A percentile compares a stretch with the other conserved stretches of the same genome.
Evolutionary conservation across 345 rosid species (phyloP).

Genomic region (Eucalyptus sp.): DNA sequence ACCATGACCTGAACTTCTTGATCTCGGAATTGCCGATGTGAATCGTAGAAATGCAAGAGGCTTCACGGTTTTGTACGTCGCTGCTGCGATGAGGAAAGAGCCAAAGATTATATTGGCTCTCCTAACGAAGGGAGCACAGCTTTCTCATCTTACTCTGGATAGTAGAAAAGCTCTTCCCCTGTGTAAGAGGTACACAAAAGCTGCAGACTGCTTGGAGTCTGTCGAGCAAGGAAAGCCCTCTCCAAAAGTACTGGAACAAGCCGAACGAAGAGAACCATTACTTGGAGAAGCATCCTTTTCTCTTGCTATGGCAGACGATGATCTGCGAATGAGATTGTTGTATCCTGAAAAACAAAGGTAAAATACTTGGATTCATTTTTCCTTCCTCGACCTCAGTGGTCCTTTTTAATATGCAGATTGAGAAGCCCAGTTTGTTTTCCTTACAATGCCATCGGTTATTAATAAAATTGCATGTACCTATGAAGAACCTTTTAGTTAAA

Average conservation of each 20-base stretch:
- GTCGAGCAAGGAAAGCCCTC: constrained; percentile 51
- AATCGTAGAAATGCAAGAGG: constrained; percentile 48
- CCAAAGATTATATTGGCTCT: constrained; percentile 63
- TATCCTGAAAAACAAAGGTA: constrained; percentile 80
- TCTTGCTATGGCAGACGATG: constrained; percentile 65
- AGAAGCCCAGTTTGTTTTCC: not conserved
- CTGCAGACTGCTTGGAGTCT: constrained; percentile 28
- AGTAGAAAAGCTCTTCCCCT: constrained; percentile 56
- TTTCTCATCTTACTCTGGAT: constrained; percentile 47
- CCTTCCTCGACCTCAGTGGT: not conserved
- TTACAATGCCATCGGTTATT: not conserved
- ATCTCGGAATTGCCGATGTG: constrained; percentile 59
- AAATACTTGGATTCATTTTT: not conserved
- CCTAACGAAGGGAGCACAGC: constrained; percentile 62
- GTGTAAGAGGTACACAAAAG: constrained; percentile 44
- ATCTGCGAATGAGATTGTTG: constrained; percentile 47
- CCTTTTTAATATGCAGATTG: not conserved
- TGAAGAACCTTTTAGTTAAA: not conserved
- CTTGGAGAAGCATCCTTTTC: constrained; percentile 53
- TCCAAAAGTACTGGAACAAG: constrained; percentile 58
- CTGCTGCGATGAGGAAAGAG: constrained; percentile 59
- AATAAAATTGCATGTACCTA: not conserved
- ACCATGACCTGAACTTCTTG: constrained; percentile 59
- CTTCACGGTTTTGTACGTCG: constrained; percentile 46
- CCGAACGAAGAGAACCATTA: constrained; percentile 38